Evolutionary conservation across 1,284 basidiomycete genomes (phyloP), one percentile per base, ranked within the genome.

Genomic region (Hymenochaete sp.): DNA sequence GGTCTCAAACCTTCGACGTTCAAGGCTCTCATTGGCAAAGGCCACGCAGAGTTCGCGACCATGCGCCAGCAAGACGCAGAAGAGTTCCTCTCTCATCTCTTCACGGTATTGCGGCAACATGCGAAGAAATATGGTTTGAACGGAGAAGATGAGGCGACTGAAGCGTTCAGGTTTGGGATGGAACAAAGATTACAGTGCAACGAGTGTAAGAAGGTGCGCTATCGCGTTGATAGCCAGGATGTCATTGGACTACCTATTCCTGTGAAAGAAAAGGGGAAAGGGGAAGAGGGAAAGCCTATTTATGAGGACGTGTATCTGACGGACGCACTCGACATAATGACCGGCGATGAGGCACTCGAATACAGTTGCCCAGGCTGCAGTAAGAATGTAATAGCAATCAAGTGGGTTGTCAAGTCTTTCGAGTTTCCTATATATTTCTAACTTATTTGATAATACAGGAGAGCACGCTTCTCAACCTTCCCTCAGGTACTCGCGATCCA

Each of bases 21-120:
- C 71, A 98, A 98, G 64, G 68, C 79, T 1, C 74, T 98, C 11
- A 77, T 98, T 28, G 95, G 95, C 2, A 88, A 86, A 56, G 92
- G 91, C 0, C 95, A 98, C 58, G 78, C 80, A 42, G 95, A 98
- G 65, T 98, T 98, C 58, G 74, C 88, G 25, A 98, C 93, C 14
- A 98, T 98, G 93, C 76, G 80, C 36, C 93, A 98, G 64, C 95
- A 98, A 62, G 95, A 99, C 59, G 81, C 93, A 1, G 93, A 97
- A 59, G 95, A 98, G 64, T 98, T 98, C 66, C 73, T 98, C 49
- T 75, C 79, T 44, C 79, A 95, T 62, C 66, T 98, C 7, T 57
- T 98, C 42, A 77, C 75, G 3, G 70, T 77, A 13, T 64, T 96
- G 11, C 71, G 88, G 42, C 65, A 79, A 52, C 73, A 86, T 56